phyloP scores from a whole-genome alignment of 768 basidiomycete species.

The Lactarius tabidus region DNA sequence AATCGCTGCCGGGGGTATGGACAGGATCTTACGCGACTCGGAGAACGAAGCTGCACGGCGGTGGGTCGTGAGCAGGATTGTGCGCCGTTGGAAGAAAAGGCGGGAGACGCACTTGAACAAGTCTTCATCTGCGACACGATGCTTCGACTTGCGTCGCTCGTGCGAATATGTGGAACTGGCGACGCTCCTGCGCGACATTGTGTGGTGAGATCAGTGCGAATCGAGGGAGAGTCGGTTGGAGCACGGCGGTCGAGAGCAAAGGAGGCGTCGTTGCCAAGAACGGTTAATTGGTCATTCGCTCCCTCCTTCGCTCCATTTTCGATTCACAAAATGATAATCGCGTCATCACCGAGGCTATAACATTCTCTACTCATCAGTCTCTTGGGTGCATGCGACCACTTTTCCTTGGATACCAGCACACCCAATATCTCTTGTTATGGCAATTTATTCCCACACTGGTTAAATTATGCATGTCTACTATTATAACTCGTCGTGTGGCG shows the following conservation, averaged over 20 bases:
- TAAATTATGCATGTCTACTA: background rate
- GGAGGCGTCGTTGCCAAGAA: background rate
- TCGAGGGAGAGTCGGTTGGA: background rate
- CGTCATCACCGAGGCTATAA: background rate
- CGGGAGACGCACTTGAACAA: conserved; percentile 68
- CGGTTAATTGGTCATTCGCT: background rate
- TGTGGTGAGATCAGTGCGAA: background rate
- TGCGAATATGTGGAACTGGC: conserved; percentile 49
- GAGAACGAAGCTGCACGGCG: conserved; percentile 59
- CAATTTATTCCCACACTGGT: background rate
- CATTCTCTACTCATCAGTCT: too few relatives aligned
- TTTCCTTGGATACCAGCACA: too few relatives aligned
- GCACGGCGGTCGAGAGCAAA: background rate
- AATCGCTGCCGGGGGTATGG: background rate
- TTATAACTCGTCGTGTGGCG: conserved; percentile 13
- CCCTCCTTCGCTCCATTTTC: background rate
- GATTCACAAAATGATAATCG: background rate
- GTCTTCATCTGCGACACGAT: conserved; percentile 80
- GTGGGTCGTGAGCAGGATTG: conserved; percentile 24
- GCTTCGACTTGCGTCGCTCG: conserved; percentile 68
- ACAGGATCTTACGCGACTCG: conserved; percentile 68
- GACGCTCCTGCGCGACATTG: conserved; percentile 71
- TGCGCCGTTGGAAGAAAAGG: background rate
- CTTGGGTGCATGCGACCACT: too few relatives aligned
- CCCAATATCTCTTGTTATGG: background rate